Conservation (phyloP, 345 rosid genomes). For the Salix dunnii region DNA sequence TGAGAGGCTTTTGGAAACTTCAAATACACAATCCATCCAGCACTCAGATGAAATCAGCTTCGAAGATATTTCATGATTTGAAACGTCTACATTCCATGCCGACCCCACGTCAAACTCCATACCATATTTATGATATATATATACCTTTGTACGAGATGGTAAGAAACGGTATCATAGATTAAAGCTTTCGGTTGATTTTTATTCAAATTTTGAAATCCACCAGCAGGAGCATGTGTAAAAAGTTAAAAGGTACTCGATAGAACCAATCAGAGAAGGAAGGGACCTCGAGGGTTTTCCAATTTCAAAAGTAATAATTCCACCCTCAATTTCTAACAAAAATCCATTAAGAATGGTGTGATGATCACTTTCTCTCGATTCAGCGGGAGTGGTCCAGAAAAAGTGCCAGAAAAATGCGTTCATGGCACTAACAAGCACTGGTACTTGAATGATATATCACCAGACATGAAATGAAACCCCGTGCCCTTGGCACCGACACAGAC, state of each 20-base stretch:
- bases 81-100: background rate
- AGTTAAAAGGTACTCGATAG: background rate
- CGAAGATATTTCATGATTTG: background rate
- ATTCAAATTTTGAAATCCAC: background rate
- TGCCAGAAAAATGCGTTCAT: background rate
- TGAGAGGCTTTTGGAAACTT: too few species aligned
- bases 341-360: background rate
- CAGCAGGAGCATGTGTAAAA: background rate
- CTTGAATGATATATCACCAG: background rate
- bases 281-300: too few species aligned
- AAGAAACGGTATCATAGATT: background rate
- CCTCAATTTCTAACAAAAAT: too few species aligned
- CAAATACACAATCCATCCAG: too few species aligned
- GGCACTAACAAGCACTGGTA: background rate
- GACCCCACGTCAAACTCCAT: background rate
- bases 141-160: background rate
- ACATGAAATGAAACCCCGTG: constrained; percentile 15
- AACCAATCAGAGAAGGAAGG: background rate
- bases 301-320: too few species aligned
- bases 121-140: background rate
- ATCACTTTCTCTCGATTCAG: background rate
- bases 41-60: too few species aligned
- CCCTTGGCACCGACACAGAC: constrained; percentile 15
- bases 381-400: background rate
- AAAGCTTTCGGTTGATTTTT: background rate